phyloP scores from a whole-genome alignment of 2,329 filamentous ascomycete genomes.

The Diaporthe helianthi region DNA sequence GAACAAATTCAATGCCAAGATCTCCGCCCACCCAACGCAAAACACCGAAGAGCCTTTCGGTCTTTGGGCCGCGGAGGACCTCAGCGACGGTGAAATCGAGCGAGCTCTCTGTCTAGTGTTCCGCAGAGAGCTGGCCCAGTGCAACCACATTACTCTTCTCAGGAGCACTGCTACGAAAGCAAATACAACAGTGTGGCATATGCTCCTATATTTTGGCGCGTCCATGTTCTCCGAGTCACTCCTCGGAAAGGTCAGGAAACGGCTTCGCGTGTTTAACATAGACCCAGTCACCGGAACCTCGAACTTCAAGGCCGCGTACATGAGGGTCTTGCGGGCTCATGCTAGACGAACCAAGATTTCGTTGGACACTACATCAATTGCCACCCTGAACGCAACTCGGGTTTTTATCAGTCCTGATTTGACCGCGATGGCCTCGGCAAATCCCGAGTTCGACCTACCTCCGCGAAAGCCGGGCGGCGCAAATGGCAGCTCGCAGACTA shows the following conservation, averaged over 20 bases:
- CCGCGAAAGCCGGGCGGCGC: background rate
- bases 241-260: slow-evolving; percentile 24
- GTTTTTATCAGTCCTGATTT: slow-evolving; percentile 7
- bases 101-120: slow-evolving; percentile 26
- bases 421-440: slow-evolving; percentile 22
- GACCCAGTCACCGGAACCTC: slow-evolving; percentile 1
- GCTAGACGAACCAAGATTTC: background rate
- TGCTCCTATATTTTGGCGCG: slow-evolving; percentile 24
- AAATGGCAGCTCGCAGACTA: background rate
- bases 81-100: background rate
- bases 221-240: slow-evolving; percentile 24
- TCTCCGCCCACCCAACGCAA: background rate
- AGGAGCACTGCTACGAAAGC: slow-evolving; percentile 8
- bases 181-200: slow-evolving; percentile 16
- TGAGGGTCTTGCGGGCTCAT: slow-evolving; percentile 1
- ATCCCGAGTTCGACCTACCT: slow-evolving; percentile 28
- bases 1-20: slow-evolving; percentile 24
- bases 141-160: slow-evolving; percentile 22
- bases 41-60: slow-evolving; percentile 18
- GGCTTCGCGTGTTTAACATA: slow-evolving; percentile 23
- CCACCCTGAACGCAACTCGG: background rate
- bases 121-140: slow-evolving; percentile 14
- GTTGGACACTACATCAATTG: slow-evolving; percentile 20
- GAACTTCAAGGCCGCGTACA: slow-evolving; percentile 13
- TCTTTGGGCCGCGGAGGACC: slow-evolving; percentile 27